Conservation (phyloP, 2,329 filamentous ascomycete genomes). For the Aspergillus bombycis region DNA sequence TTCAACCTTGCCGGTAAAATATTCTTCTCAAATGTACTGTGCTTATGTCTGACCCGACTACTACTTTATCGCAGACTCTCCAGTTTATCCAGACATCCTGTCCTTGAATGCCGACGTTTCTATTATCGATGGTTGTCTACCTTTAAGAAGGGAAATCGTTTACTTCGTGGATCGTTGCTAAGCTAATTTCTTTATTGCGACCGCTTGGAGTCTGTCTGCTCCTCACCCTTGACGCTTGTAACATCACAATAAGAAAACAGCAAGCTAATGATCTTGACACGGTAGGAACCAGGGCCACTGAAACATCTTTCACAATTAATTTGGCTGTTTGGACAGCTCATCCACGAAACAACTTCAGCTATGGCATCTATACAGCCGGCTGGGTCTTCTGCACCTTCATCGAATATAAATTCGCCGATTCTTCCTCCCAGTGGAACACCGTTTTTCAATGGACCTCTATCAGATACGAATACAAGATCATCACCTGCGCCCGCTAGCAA, state of each 20-base stretch:
- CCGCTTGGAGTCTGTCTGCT: neutral
- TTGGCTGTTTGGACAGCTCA: neutral
- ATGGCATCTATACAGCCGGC: conserved; percentile 39
- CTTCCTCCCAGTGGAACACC: conserved; percentile 33
- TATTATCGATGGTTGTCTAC: neutral
- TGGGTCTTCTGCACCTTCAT: conserved; percentile 40
- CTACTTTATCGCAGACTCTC: neutral
- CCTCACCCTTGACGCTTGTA: neutral
- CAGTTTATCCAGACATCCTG: neutral
- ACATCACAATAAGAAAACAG: neutral
- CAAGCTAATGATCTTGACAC: neutral
- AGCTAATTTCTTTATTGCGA: neutral
- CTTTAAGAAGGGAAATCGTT: neutral
- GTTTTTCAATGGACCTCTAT: conserved; percentile 31
- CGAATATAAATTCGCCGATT: conserved; percentile 41
- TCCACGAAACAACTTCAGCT: neutral
- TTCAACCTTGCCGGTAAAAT: neutral
- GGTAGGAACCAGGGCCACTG: neutral
- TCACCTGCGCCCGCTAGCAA: conserved; percentile 38
- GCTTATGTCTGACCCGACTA: neutral
- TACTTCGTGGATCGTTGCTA: neutral
- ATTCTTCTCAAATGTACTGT: neutral
- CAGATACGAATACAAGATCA: conserved; percentile 35
- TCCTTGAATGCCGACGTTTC: neutral
- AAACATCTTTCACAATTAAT: neutral